Evolutionary conservation across 495 filamentous ascomycete genomes (phyloP).

Genomic region (Oidiodendron maius): DNA sequence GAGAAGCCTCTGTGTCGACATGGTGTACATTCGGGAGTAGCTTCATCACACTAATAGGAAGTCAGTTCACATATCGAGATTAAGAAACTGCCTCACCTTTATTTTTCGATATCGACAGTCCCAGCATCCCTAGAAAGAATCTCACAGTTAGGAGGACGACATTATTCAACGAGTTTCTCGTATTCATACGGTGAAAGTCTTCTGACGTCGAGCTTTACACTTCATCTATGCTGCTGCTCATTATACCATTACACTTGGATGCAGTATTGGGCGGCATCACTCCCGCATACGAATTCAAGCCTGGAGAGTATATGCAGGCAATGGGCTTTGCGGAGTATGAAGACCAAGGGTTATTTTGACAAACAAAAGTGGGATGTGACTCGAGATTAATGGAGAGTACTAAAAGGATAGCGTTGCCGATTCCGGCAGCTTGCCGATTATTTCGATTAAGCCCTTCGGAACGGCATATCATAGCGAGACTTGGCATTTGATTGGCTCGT

Average conservation of each 20-base stretch:
- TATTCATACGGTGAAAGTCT: background rate
- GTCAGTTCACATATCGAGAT: background rate
- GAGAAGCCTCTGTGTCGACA: background rate
- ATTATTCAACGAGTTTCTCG: background rate
- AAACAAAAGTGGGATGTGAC: background rate
- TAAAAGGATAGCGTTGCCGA: background rate
- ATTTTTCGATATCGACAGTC: conserved; percentile 1
- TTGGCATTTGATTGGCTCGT: background rate
- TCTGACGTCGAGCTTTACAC: background rate
- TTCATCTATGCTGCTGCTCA: no score
- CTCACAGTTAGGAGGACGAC: no score
- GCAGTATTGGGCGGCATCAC: no score
- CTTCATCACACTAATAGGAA: background rate
- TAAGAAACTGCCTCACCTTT: background rate
- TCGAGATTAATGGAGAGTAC: background rate
- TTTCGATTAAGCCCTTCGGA: background rate
- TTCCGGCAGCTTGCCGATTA: background rate
- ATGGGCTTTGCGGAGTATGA: no score
- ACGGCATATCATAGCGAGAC: background rate
- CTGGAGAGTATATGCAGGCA: no score
- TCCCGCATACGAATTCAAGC: no score
- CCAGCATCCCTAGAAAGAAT: conserved; percentile 1
- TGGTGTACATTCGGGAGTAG: background rate
- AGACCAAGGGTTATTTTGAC: no score
- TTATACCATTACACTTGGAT: no score